A percentile compares a stretch with the other conserved stretches of the same genome.
Conservation (phyloP, 495 filamentous ascomycete genomes). For the Penicillium coprophilum region DNA sequence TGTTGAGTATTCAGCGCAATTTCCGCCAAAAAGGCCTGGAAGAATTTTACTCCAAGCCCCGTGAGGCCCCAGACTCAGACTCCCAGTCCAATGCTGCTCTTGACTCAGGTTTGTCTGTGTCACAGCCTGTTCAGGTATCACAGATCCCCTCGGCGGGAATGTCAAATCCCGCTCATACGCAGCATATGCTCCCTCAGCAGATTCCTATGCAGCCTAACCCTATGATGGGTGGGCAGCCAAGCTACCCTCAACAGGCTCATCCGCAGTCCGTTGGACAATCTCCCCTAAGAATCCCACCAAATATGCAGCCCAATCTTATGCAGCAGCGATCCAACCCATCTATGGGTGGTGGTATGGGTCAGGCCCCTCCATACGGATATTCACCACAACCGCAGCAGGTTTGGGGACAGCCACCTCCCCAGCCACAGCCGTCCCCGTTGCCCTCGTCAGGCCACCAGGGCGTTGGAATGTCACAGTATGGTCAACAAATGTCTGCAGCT, state of each 20-base stretch:
- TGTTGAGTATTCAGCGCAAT: constrained; percentile 68
- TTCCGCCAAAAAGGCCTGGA: constrained; percentile 74
- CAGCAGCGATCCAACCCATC: constrained; percentile 47
- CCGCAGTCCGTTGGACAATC: constrained; percentile 46
- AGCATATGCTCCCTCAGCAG: constrained; percentile 42
- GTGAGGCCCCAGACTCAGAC: constrained; percentile 64
- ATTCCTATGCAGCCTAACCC: constrained; percentile 20
- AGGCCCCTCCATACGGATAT: constrained; percentile 48
- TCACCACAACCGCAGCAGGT: constrained; percentile 45
- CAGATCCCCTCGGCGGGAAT: constrained; percentile 41
- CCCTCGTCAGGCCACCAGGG: constrained; percentile 43
- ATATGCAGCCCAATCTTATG: constrained; percentile 47
- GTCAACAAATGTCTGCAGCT: constrained; percentile 37
- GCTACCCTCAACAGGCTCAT: constrained; percentile 38
- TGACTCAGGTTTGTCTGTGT: constrained; percentile 49
- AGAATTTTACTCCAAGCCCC: constrained; percentile 73
- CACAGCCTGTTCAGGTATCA: constrained; percentile 47
- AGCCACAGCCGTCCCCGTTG: constrained; percentile 53
- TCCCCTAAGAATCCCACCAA: constrained; percentile 42
- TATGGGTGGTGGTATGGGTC: constrained; percentile 38
- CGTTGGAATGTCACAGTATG: constrained; percentile 47
- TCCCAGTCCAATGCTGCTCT: constrained; percentile 48
- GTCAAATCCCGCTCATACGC: constrained; percentile 40
- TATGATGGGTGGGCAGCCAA: constrained; percentile 42
- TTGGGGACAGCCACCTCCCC: constrained; percentile 56